A percentile compares a stretch with the other conserved stretches of the same genome.
Evolutionary conservation across 768 basidiomycete species (phyloP).

Genomic region (Strobilomyces dryophilus): DNA sequence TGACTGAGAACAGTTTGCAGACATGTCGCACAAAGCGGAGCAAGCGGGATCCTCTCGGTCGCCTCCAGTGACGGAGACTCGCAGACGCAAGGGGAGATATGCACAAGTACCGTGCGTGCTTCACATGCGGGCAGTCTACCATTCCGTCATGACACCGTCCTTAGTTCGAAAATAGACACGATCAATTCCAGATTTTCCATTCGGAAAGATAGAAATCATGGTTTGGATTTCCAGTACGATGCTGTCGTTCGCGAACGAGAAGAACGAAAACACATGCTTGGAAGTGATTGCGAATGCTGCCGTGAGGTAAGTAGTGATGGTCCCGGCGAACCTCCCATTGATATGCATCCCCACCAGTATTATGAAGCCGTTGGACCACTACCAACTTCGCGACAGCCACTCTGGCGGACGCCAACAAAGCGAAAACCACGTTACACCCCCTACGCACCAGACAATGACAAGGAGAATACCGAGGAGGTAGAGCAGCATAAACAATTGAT

Average conservation of each 20-base stretch:
- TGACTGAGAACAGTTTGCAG: conserved; percentile 8
- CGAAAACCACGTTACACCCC: conserved; percentile 13
- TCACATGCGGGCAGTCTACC: not conserved
- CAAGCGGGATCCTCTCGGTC: not conserved
- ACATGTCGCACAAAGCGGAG: conserved; percentile 9
- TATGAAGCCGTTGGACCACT: conserved; percentile 74
- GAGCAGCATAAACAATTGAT: conserved; percentile 63
- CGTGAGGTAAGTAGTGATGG: conserved; percentile 49
- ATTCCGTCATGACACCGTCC: not conserved
- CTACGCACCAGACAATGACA: conserved; percentile 12
- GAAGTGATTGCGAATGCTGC: conserved; percentile 80
- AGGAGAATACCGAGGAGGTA: conserved; percentile 33
- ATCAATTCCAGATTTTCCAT: conserved; percentile 69
- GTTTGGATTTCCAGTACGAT: conserved; percentile 64
- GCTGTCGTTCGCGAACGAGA: conserved; percentile 69
- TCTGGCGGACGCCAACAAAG: conserved; percentile 67
- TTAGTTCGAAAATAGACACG: conserved; percentile 33
- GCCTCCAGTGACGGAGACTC: conserved; percentile 17
- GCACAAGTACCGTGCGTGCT: conserved; percentile 37
- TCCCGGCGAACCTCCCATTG: too few species aligned
- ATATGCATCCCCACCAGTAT: conserved; percentile 46
- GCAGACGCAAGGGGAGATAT: conserved; percentile 61
- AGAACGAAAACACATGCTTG: conserved; percentile 63
- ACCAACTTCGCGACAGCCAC: conserved; percentile 63
- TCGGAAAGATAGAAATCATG: conserved; percentile 60